A percentile compares a stretch with the other conserved stretches of the same genome.
These are phyloP conservation scores for Fraxinus velutina DNA, from an alignment of 305 asterid species.

Conservation along the genomic window DNA sequence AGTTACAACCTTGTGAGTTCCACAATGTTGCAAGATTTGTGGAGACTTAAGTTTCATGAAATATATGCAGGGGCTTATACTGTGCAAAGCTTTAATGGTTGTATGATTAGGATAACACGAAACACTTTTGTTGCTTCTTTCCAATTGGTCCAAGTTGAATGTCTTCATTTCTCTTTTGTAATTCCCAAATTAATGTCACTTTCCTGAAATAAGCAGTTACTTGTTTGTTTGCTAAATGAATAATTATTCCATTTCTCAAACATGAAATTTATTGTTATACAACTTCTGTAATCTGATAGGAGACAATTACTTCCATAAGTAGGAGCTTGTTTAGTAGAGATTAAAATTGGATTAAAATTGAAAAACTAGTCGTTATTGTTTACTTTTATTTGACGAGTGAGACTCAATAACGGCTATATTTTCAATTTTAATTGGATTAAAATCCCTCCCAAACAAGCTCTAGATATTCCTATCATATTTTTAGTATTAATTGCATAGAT, in stretches of 20 bases:
- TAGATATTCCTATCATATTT: conserved; percentile 4
- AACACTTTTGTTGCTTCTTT: background rate
- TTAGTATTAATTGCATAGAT: conserved; percentile 7
- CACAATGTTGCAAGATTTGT: conserved; percentile 19
- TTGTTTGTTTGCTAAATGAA: conserved; percentile 12
- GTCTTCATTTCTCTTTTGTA: background rate
- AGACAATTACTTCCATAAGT: background rate
- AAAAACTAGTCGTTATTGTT: too few species aligned
- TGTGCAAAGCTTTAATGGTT: background rate
- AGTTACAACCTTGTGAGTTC: conserved; percentile 84
- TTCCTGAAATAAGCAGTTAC: background rate
- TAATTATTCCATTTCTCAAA: conserved; percentile 7
- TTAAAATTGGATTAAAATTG: too few species aligned
- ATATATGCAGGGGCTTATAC: background rate
- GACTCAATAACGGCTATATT: too few species aligned
- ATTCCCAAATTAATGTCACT: background rate
- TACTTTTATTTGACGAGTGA: too few species aligned
- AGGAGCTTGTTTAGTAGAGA: background rate
- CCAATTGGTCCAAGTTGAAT: background rate
- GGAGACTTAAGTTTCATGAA: background rate
- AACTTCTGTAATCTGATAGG: conserved; percentile 3
- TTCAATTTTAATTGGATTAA: too few species aligned
- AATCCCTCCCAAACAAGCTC: too few species aligned
- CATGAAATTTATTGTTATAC: background rate
- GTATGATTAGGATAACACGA: background rate